Percentiles rank a stretch among this genome's conserved stretches.
These are phyloP conservation scores for Suhomyces wounanorum DNA, from an alignment of 1,139 yeast genomes.

Conservation along the genomic window DNA sequence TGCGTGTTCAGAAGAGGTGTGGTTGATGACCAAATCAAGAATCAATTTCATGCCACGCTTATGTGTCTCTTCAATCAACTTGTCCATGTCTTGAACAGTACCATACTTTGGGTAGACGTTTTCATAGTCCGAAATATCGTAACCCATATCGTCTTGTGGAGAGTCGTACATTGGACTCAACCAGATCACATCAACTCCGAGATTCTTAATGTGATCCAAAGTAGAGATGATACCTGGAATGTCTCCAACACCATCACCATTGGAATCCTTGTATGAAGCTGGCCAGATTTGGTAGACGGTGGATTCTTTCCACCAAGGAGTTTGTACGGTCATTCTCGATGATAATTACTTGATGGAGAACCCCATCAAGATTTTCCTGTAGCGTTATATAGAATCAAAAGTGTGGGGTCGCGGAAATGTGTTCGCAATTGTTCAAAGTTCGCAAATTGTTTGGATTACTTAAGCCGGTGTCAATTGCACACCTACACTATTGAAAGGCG, in stretches of 20 bases:
- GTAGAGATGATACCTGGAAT: constrained; percentile 26
- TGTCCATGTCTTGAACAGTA: constrained; percentile 25
- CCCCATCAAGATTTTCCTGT: neutral
- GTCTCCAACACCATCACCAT: constrained; percentile 30
- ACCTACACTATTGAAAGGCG: neutral
- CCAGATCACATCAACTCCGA: constrained; percentile 28
- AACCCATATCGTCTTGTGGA: constrained; percentile 31
- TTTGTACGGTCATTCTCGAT: constrained; percentile 9
- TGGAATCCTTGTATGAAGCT: constrained; percentile 29
- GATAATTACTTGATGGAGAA: neutral
- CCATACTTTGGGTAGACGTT: constrained; percentile 27
- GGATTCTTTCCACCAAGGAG: constrained; percentile 28
- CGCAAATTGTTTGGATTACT: constrained; percentile 3
- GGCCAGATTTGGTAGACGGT: constrained; percentile 31
- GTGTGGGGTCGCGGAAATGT: constrained; percentile 10
- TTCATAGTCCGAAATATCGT: constrained; percentile 27
- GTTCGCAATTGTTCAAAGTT: constrained; percentile 3
- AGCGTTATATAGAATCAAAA: constrained; percentile 1
- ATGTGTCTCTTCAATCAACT: constrained; percentile 22
- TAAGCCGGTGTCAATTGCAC: neutral
- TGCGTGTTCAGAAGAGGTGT: constrained; percentile 25
- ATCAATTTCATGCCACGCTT: constrained; percentile 26
- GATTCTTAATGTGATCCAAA: constrained; percentile 24
- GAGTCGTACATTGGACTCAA: constrained; percentile 29
- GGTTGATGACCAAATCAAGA: constrained; percentile 29